Evolutionary conservation across 2,329 filamentous ascomycete species (phyloP).

Genomic region (Trichoderma asperellum): DNA sequence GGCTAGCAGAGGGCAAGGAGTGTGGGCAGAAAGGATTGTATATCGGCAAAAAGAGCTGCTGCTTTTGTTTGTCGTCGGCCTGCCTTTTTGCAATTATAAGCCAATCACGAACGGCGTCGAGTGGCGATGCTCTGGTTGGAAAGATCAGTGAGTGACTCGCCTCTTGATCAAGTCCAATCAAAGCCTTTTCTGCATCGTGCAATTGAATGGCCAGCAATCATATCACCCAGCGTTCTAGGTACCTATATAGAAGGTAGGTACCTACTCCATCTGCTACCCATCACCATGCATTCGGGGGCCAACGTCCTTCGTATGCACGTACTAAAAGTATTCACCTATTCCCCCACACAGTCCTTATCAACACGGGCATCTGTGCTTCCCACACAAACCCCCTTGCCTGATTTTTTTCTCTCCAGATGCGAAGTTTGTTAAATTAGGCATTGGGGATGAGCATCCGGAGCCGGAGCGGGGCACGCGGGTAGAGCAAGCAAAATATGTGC

Average conservation of each 20-base stretch:
- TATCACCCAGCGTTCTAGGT: background rate
- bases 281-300: background rate
- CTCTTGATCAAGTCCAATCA: background rate
- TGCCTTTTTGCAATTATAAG: background rate
- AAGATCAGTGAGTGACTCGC: background rate
- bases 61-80: no score
- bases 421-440: background rate
- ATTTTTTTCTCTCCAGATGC: background rate
- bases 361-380: slow-evolving; percentile 2
- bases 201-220: background rate
- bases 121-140: background rate
- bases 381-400: background rate
- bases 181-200: background rate
- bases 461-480: background rate
- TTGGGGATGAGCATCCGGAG: background rate
- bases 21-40: background rate
- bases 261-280: background rate
- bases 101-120: slow-evolving; percentile 26
- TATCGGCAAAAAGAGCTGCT: background rate
- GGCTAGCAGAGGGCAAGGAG: background rate
- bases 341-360: background rate
- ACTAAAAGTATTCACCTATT: background rate
- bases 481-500: background rate
- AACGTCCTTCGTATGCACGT: background rate
- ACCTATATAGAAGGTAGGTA: no score